A percentile compares a stretch with the other conserved stretches of the same genome.
Evolutionary conservation across 805 yeast species (phyloP).

Genomic region (Teunomyces panamensis): DNA sequence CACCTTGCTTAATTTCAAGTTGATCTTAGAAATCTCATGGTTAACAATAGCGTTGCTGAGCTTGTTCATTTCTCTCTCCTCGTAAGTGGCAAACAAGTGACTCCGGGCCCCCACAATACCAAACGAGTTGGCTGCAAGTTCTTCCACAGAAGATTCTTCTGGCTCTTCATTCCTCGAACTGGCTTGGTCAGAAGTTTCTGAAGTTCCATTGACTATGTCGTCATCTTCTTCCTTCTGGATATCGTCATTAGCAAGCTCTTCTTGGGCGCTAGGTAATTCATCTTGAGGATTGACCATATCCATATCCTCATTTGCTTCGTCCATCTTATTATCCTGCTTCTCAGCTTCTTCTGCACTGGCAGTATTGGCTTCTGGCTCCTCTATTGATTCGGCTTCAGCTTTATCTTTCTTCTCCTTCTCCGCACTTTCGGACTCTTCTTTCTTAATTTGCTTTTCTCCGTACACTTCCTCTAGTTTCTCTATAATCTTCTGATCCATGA

Average conservation of each 20-base stretch:
- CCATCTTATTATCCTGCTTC: slow-evolving; percentile 6
- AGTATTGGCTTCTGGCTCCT: slow-evolving; percentile 6
- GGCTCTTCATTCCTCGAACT: slow-evolving; percentile 3
- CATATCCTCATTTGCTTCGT: slow-evolving; percentile 13
- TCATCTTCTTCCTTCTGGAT: slow-evolving; percentile 9
- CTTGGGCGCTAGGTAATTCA: slow-evolving; percentile 3
- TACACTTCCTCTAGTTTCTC: slow-evolving; percentile 36
- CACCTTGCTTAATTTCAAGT: slow-evolving; percentile 58
- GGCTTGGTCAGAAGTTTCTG: background rate
- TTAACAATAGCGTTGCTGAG: slow-evolving; percentile 57
- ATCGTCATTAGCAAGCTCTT: slow-evolving; percentile 2
- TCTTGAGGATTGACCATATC: slow-evolving; percentile 9
- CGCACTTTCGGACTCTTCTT: background rate
- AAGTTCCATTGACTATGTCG: slow-evolving; percentile 2
- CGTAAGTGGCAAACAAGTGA: slow-evolving; percentile 74
- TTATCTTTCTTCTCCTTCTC: slow-evolving; percentile 8
- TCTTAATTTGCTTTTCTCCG: slow-evolving; percentile 12
- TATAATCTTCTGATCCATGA: slow-evolving; percentile 42
- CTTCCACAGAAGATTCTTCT: slow-evolving; percentile 38
- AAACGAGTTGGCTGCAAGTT: slow-evolving; percentile 66
- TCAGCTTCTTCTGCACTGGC: background rate
- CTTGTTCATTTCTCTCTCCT: slow-evolving; percentile 73
- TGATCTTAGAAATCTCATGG: slow-evolving; percentile 60
- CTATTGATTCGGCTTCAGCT: slow-evolving; percentile 8
- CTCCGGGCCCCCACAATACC: slow-evolving; percentile 78